Evolutionary conservation across 164 flowering plant species (phyloP).

Genomic region (Chimonanthus salicifolius): DNA sequence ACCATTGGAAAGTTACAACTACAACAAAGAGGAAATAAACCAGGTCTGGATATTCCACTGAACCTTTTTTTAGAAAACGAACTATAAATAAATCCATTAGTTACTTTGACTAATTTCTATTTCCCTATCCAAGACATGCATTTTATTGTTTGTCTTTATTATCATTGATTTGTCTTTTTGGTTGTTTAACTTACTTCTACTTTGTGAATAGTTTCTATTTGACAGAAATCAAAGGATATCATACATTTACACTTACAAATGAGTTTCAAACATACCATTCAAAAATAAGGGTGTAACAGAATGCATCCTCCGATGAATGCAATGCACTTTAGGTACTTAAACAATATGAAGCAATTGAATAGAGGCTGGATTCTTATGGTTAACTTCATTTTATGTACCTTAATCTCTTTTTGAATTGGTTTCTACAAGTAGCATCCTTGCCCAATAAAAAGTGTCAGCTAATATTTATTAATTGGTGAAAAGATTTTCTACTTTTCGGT

Average conservation of each 20-base stretch:
- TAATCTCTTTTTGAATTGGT: too few relatives aligned
- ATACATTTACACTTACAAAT: background rate
- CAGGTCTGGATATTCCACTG: conserved; percentile 39
- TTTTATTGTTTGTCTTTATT: too few relatives aligned
- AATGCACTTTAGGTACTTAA: too few relatives aligned
- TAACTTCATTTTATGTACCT: too few relatives aligned
- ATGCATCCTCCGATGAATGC: background rate
- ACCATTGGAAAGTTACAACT: conserved; percentile 58
- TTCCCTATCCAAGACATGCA: background rate
- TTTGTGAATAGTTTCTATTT: too few relatives aligned
- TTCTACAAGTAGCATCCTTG: too few relatives aligned
- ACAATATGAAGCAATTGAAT: too few relatives aligned
- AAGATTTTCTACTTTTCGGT: background rate
- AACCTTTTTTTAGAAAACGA: background rate
- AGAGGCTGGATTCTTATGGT: too few relatives aligned
- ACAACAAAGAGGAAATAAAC: conserved; percentile 92
- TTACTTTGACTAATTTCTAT: background rate
- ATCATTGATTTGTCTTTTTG: background rate
- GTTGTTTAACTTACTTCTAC: background rate
- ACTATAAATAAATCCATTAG: too few relatives aligned
- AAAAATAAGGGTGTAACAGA: background rate
- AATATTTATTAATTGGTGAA: too few relatives aligned
- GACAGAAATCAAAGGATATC: background rate
- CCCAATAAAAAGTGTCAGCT: too few relatives aligned
- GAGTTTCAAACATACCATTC: background rate